Evolutionary conservation across 2,329 filamentous ascomycete genomes (phyloP).

Genomic region (Polychaeton citri): DNA sequence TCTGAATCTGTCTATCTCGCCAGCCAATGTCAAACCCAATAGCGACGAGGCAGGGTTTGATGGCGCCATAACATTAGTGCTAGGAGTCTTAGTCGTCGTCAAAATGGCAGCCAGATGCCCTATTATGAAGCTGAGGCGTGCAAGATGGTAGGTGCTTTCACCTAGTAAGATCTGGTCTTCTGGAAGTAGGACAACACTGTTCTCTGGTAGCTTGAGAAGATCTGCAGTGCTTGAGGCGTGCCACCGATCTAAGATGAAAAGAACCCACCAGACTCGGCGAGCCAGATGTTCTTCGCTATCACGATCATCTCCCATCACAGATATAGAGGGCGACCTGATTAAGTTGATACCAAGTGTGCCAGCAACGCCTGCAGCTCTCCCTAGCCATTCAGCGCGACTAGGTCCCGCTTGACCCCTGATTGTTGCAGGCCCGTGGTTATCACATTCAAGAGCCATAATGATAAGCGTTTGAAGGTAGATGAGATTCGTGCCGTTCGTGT

Average conservation of each 20-base stretch:
- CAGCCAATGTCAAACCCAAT: slow-evolving; percentile 38
- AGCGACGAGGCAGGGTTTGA: slow-evolving; percentile 29
- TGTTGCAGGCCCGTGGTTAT: slow-evolving; percentile 39
- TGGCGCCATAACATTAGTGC: slow-evolving; percentile 30
- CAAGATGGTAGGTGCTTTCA: slow-evolving; percentile 49
- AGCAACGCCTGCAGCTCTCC: slow-evolving; percentile 51
- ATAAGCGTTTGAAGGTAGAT: slow-evolving; percentile 55
- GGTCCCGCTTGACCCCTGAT: slow-evolving; percentile 33
- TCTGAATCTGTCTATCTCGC: slow-evolving; percentile 52
- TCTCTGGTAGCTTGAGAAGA: slow-evolving; percentile 49
- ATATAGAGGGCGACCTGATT: slow-evolving; percentile 27
- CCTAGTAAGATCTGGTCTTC: slow-evolving; percentile 49
- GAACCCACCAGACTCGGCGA: slow-evolving; percentile 56
- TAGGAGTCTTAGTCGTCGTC: slow-evolving; percentile 29
- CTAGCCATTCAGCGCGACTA: slow-evolving; percentile 44
- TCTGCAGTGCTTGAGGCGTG: slow-evolving; percentile 54
- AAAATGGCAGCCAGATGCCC: slow-evolving; percentile 40
- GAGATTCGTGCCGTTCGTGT: slow-evolving; percentile 30
- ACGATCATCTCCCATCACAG: slow-evolving; percentile 32
- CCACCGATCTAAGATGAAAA: slow-evolving; percentile 61
- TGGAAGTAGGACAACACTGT: slow-evolving; percentile 45
- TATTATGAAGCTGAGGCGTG: slow-evolving; percentile 49
- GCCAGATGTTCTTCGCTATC: slow-evolving; percentile 51
- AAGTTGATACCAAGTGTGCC: slow-evolving; percentile 51
- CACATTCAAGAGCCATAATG: slow-evolving; percentile 52